Conservation (phyloP, 371 early-diverging fungal species). For the Parasitella parasitica region DNA sequence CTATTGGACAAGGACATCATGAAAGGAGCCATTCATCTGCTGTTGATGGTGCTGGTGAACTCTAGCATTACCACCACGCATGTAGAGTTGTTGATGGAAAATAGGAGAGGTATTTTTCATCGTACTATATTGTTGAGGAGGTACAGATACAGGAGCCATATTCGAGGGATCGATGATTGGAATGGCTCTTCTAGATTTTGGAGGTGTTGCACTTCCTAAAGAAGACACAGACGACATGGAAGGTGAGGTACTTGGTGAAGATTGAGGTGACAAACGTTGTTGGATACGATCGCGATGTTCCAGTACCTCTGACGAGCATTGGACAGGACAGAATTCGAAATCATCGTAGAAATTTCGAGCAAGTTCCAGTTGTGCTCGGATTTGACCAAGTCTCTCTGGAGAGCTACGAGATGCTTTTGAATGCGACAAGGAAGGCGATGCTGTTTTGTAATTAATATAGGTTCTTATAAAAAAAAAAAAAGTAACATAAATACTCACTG, state of each 20-base stretch:
- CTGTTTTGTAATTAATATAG: neutral
- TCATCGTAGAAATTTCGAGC: constrained; percentile 53
- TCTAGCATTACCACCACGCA: neutral
- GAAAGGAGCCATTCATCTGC: neutral
- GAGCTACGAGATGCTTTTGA: neutral
- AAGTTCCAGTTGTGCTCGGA: constrained; percentile 42
- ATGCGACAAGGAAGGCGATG: constrained; percentile 1
- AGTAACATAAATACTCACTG: neutral
- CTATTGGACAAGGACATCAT: constrained; percentile 14
- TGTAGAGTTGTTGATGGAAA: constrained; percentile 3
- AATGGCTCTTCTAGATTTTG: constrained; percentile 32
- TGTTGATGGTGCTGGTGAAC: neutral
- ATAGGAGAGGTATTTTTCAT: constrained; percentile 4
- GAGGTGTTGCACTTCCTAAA: constrained; percentile 6
- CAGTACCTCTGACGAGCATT: constrained; percentile 26
- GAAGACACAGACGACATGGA: constrained; percentile 20
- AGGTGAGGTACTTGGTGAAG: constrained; percentile 41
- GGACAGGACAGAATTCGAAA: constrained; percentile 45
- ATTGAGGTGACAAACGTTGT: constrained; percentile 42
- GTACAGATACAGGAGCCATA: constrained; percentile 35
- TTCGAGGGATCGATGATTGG: constrained; percentile 43
- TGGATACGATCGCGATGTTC: constrained; percentile 48
- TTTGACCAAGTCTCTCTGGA: constrained; percentile 29
- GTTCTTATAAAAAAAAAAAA: neutral
- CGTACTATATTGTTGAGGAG: constrained; percentile 6